phyloP scores from a whole-genome alignment of 73 alveolate species.

The Paramecium biaurelia region DNA sequence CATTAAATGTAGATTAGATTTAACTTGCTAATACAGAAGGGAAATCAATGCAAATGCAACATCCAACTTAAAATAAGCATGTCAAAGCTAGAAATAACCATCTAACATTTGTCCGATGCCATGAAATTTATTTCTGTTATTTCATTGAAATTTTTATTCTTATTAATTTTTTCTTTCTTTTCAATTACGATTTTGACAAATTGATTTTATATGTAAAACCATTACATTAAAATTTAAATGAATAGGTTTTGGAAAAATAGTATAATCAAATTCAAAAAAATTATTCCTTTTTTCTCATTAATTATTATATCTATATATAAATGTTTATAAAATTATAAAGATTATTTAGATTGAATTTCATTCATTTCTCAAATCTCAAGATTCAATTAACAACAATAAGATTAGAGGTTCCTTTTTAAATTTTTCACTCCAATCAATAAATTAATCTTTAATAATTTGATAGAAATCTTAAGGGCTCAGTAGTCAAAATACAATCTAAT shows the following conservation, averaged over 20 bases:
- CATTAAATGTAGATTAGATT: background rate
- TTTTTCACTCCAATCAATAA: no score
- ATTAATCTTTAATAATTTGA: no score
- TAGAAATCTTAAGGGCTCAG: no score
- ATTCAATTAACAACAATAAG: no score
- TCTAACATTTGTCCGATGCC: background rate
- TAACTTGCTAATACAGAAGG: slow-evolving; percentile 15
- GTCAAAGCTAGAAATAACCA: background rate
- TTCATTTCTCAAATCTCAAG: no score
- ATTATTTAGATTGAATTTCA: no score
- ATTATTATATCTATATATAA: no score
- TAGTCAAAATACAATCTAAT: no score
- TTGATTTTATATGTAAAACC: background rate
- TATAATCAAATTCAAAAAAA: background rate
- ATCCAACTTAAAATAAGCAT: slow-evolving; percentile 4
- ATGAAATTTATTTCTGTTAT: background rate
- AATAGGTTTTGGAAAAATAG: background rate
- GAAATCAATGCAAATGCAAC: background rate
- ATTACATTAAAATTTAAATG: background rate
- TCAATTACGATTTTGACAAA: background rate
- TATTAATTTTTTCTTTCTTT: background rate
- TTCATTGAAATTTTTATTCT: background rate
- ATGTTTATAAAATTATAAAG: no score
- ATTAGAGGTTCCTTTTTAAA: no score
- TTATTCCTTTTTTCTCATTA: no score